Conservation (phyloP, 352 stramenopile genomes). For the Phytopythium oedochilum region DNA sequence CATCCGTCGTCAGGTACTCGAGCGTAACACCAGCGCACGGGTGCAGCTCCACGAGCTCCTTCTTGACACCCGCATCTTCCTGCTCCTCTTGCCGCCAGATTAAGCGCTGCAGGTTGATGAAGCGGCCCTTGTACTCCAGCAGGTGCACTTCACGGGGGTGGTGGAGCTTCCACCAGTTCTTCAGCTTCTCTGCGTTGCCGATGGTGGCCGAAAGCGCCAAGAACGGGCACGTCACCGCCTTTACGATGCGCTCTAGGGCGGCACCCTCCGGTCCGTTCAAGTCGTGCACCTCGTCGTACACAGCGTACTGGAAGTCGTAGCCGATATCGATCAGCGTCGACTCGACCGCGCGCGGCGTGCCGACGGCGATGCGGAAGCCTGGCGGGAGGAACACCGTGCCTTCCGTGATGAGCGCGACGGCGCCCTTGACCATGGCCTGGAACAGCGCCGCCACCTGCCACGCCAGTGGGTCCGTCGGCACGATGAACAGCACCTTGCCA, state of each 20-base stretch:
- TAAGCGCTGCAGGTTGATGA: conserved; percentile 98
- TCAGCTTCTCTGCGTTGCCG: conserved; percentile 93
- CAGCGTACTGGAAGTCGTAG: conserved; percentile 96
- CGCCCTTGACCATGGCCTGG: conserved; percentile 96
- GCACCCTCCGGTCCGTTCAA: conserved; percentile 96
- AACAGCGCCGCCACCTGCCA: conserved; percentile 99
- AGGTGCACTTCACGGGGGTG: conserved; percentile 84
- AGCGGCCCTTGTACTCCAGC: conserved; percentile 95
- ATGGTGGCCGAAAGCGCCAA: conserved; percentile 98
- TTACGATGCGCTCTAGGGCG: conserved; percentile 95
- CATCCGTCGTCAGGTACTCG: conserved; percentile 81
- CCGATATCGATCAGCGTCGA: conserved; percentile 87
- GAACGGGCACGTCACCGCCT: conserved; percentile 94
- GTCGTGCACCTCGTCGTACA: conserved; percentile 98
- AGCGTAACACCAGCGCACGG: conserved; percentile 81
- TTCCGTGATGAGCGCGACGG: conserved; percentile 95
- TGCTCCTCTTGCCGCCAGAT: conserved; percentile 83
- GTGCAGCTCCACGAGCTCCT: conserved; percentile 76
- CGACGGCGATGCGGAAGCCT: conserved; percentile 92
- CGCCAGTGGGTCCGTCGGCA: conserved; percentile 97
- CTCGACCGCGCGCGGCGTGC: conserved; percentile 94
- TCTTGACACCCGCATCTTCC: conserved; percentile 30
- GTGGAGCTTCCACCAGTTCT: conserved; percentile 94
- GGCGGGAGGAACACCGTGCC: conserved; percentile 78
- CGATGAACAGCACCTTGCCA: conserved; percentile 81